Evolutionary conservation across 2,329 filamentous ascomycete species (phyloP), one percentile per base, ranked within the genome.

Genomic region (Massarina eburnea): DNA sequence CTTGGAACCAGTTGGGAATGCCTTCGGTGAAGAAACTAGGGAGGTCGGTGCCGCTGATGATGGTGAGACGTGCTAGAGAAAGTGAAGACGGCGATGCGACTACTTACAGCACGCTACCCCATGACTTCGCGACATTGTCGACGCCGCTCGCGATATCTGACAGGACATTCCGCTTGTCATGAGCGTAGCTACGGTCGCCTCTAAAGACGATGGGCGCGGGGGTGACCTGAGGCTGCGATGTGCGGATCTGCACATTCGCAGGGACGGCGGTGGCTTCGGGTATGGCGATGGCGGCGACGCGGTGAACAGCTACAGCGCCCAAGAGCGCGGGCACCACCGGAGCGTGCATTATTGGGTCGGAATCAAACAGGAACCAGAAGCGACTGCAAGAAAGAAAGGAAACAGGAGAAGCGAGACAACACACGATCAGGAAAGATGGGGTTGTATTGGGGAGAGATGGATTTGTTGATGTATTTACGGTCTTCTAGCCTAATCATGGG

Each of bases 1-100:
- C 76, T 44, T 64, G 54, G 65, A 86, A 87, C 72, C 80, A 89
- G 45, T 86, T 78, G 1, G 85, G 82, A 1, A 89, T 76, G 18
- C 68, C 68, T 9, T 64, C 61, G 17, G 66, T 66, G 43, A 71
- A 66, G 45, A 65, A 71, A 50, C 56, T 64, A 19, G 68, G 68
- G 29, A 71, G 53, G 41, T 64, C 65, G 1, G 59, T 59, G 14
- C 67, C 67, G 10, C 34, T 36, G 20, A 8, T 15, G 8, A 8
- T 20, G 17, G 4, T 20, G 34, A 14, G 14, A 36, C 19, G 24
- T 10, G 7, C 24, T 26, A 10, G 34, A 36, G 19, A 7, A 10
- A 20, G 18, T 21, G 14, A 36, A 10, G 8, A 20, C 14, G 15
- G 14, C 10, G 32, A 14, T 3, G 17, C 32, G 9, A 29, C 8